phyloP scores from a whole-genome alignment of 257 asterid species.

The Primulina eburnea region DNA sequence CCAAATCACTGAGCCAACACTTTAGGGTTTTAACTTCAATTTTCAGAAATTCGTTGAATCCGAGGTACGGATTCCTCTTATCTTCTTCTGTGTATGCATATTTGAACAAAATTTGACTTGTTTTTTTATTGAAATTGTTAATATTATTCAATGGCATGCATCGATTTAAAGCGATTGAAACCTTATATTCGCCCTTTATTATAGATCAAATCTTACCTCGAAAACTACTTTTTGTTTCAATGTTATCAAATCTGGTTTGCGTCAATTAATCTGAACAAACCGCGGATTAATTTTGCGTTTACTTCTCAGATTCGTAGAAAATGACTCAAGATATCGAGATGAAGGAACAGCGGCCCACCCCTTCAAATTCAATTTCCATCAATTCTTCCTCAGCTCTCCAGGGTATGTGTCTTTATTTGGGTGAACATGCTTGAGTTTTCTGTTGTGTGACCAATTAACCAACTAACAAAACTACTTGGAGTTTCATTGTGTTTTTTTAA shows the following conservation, averaged over 20 bases:
- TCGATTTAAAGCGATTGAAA: constrained; percentile 39
- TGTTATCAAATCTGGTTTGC: constrained; percentile 21
- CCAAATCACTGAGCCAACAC: constrained; percentile 25
- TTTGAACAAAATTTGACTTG: neutral
- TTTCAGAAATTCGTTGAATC: constrained; percentile 22
- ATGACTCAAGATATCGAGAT: constrained; percentile 94
- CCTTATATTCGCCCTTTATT: constrained; percentile 29
- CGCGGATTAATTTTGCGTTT: constrained; percentile 25
- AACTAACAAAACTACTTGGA: neutral
- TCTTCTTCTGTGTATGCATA: constrained; percentile 5
- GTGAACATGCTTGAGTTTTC: neutral
- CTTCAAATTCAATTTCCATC: constrained; percentile 43
- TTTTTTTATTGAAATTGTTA: neutral
- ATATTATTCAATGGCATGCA: constrained; percentile 33
- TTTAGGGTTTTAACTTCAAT: constrained; percentile 28
- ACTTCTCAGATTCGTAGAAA: constrained; percentile 44
- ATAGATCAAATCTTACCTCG: constrained; percentile 23
- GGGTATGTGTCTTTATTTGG: constrained; percentile 33
- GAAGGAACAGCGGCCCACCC: constrained; percentile 66
- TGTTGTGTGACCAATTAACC: neutral
- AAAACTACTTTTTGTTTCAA: constrained; percentile 8
- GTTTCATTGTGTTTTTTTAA: neutral
- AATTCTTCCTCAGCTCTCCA: constrained; percentile 54
- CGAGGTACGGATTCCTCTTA: constrained; percentile 22
- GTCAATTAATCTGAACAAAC: constrained; percentile 5